Conservation (phyloP, 129 eudicot genomes). For the Artemisia tridentata region DNA sequence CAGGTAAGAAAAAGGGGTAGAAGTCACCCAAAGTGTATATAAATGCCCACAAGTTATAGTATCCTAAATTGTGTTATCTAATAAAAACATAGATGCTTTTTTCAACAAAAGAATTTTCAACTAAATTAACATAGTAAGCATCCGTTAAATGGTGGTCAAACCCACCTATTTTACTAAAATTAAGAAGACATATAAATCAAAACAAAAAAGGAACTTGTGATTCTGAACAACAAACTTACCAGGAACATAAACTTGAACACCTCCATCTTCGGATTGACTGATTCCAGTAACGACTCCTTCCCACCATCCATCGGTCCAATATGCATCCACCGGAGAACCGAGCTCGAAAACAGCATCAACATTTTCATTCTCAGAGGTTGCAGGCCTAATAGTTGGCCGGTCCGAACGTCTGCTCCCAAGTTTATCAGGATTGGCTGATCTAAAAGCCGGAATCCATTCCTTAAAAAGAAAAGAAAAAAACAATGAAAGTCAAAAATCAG, state of each 20-base stretch:
- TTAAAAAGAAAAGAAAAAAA: constrained; percentile 22
- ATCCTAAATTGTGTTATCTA: too few relatives aligned
- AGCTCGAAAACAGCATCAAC: constrained; percentile 37
- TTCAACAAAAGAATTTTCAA: too few relatives aligned
- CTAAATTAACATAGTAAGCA: too few relatives aligned
- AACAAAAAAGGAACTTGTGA: neutral
- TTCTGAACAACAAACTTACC: constrained; percentile 40
- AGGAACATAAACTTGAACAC: constrained; percentile 65
- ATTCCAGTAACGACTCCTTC: constrained; percentile 73
- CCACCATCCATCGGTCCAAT: constrained; percentile 99
- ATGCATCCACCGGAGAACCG: constrained; percentile 85
- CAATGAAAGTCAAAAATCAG: neutral
- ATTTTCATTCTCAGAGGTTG: constrained; percentile 35
- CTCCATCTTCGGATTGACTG: constrained; percentile 39
- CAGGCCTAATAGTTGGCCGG: constrained; percentile 80
- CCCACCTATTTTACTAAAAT: neutral
- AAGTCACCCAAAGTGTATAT: too few relatives aligned
- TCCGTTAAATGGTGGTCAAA: too few relatives aligned
- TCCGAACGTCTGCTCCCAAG: constrained; percentile 68
- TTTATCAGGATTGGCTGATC: constrained; percentile 75
- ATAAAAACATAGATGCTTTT: too few relatives aligned
- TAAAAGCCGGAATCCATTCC: constrained; percentile 82
- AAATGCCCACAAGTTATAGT: too few relatives aligned
- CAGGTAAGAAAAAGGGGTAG: too few relatives aligned
- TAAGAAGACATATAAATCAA: neutral